Evolutionary conservation across 1,284 basidiomycete genomes (phyloP).

Genomic region (Gomphus bonarii): DNA sequence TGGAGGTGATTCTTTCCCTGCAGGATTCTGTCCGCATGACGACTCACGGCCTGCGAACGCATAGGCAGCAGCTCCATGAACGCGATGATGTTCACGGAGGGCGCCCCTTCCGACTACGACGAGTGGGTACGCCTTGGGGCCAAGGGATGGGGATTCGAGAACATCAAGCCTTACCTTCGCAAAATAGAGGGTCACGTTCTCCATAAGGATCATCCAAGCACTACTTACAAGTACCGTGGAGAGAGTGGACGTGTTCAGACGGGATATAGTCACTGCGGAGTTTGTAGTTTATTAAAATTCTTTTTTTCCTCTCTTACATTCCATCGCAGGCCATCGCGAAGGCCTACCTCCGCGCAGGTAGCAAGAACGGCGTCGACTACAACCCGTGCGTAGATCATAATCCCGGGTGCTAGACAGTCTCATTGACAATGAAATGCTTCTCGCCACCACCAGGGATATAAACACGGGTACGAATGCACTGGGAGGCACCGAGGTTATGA

Average conservation of each 20-base stretch:
- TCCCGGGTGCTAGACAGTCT: neutral
- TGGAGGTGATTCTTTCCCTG: constrained; percentile 22
- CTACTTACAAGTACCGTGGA: constrained; percentile 16
- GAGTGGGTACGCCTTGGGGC: constrained; percentile 28
- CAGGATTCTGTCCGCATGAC: neutral
- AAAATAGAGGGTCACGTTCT: constrained; percentile 22
- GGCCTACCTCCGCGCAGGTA: constrained; percentile 13
- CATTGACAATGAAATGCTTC: neutral
- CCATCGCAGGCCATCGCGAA: constrained; percentile 13
- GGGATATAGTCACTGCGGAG: constrained; percentile 8
- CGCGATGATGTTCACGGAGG: constrained; percentile 19
- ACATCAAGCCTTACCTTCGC: constrained; percentile 24
- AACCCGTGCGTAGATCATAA: constrained; percentile 13
- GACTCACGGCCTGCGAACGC: neutral
- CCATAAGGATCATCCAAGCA: constrained; percentile 13
- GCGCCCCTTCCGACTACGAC: constrained; percentile 27
- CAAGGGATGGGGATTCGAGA: constrained; percentile 26
- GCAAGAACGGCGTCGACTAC: constrained; percentile 18
- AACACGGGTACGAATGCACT: constrained; percentile 19
- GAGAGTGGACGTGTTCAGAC: constrained; percentile 19
- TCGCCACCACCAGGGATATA: constrained; percentile 19
- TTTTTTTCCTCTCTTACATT: neutral
- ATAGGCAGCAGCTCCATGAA: constrained; percentile 16
- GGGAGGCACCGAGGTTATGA: constrained; percentile 18
- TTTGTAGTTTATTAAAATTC: neutral